phyloP scores from a whole-genome alignment of 495 filamentous ascomycete genomes.

The Jackrogersella multiformis region DNA sequence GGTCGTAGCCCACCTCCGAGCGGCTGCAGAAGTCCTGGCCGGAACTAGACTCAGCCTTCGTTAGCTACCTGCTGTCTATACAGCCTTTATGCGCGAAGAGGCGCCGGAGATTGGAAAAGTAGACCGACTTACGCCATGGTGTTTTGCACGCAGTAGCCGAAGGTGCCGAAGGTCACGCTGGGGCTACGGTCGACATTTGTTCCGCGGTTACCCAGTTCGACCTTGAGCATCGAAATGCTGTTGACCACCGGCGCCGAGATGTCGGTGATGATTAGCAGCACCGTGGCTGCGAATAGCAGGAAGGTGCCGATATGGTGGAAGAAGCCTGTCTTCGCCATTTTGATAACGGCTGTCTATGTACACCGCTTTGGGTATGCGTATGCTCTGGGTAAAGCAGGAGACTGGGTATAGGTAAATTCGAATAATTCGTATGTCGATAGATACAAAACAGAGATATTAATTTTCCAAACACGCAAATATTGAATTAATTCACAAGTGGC shows the following conservation, averaged over 20 bases:
- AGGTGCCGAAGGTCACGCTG: conserved; percentile 64
- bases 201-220: conserved; percentile 52
- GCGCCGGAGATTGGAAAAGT: background rate
- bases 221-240: conserved; percentile 60
- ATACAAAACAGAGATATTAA: conserved; percentile 8
- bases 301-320: conserved; percentile 69
- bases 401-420: background rate
- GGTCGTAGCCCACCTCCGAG: conserved; percentile 63
- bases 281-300: conserved; percentile 62
- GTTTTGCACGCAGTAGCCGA: conserved; percentile 63
- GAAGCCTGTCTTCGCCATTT: conserved; percentile 59
- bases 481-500: background rate
- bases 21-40: conserved; percentile 56
- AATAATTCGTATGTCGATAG: background rate
- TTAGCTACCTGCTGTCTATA: no score
- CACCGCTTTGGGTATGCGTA: background rate
- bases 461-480: conserved; percentile 8
- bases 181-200: conserved; percentile 23
- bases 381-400: background rate
- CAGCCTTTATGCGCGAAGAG: background rate
- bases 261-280: conserved; percentile 66
- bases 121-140: conserved; percentile 41
- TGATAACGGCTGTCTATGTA: conserved; percentile 20
- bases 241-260: conserved; percentile 67
- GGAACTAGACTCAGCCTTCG: no score